These are phyloP conservation scores for Didymella segeticola DNA, from an alignment of 2,329 filamentous ascomycete species.

Conservation along the genomic window DNA sequence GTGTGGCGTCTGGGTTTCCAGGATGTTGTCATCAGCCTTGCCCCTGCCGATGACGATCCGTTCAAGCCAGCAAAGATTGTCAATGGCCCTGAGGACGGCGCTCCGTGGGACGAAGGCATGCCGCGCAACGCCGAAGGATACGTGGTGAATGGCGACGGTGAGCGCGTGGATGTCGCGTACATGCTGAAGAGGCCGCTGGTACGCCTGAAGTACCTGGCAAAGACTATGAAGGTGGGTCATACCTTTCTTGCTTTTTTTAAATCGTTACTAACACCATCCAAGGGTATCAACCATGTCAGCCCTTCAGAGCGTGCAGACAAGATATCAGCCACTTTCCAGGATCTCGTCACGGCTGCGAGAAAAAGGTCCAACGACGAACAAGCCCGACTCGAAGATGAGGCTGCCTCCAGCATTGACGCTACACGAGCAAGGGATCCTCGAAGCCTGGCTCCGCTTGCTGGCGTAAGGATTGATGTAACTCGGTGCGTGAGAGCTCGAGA, in stretches of 20 bases:
- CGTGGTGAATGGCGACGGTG: constrained; percentile 74
- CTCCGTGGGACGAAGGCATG: constrained; percentile 62
- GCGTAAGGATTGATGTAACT: constrained; percentile 74
- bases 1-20: constrained; percentile 94
- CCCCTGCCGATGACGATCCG: constrained; percentile 71
- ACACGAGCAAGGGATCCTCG: constrained; percentile 79
- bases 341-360: constrained; percentile 77
- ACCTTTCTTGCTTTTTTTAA: neutral
- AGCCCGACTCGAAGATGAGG: constrained; percentile 81
- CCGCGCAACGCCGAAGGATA: constrained; percentile 66
- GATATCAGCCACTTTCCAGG: constrained; percentile 69
- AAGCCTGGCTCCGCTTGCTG: constrained; percentile 74
- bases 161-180: constrained; percentile 92
- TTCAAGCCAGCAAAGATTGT: constrained; percentile 54
- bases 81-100: constrained; percentile 54
- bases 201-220: constrained; percentile 84
- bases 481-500: constrained; percentile 90
- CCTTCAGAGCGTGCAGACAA: constrained; percentile 65
- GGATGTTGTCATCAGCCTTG: constrained; percentile 91
- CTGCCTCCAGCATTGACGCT: constrained; percentile 82
- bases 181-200: constrained; percentile 88
- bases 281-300: constrained; percentile 65
- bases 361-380: constrained; percentile 75
- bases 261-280: constrained; percentile 37
- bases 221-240: constrained; percentile 75